Evolutionary conservation across 768 basidiomycete genomes (phyloP).

Genomic region (Rhizopogon vesiculosus): DNA sequence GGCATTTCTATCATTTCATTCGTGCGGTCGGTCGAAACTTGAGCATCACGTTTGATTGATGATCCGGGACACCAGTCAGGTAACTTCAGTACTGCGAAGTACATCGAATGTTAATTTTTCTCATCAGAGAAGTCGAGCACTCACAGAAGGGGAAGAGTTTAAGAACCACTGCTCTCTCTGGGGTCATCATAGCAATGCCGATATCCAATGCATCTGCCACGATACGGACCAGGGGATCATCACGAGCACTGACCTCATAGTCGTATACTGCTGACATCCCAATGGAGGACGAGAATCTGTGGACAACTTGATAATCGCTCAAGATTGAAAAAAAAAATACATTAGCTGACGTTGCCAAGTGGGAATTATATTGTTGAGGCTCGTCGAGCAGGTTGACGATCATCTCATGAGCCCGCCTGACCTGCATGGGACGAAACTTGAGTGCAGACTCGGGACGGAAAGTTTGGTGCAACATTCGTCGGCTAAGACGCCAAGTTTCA

Average conservation of each 20-base stretch:
- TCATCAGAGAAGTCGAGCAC: not conserved
- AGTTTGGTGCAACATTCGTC: constrained; percentile 3
- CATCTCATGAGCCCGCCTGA: not conserved
- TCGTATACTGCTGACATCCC: not conserved
- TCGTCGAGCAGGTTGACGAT: not conserved
- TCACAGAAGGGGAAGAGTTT: not conserved
- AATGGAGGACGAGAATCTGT: not conserved
- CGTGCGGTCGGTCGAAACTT: too few relatives aligned
- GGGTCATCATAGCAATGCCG: not conserved
- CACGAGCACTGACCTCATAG: not conserved
- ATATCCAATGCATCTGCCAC: not conserved
- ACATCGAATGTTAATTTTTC: not conserved
- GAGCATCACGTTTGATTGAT: too few relatives aligned
- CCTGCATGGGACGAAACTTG: constrained; percentile 1
- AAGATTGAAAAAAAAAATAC: not conserved
- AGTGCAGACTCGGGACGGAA: not conserved
- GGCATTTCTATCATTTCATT: too few relatives aligned
- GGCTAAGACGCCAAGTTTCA: constrained; percentile 19
- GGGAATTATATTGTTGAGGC: not conserved
- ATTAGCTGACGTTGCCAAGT: not conserved
- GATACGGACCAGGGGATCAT: not conserved
- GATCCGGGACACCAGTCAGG: constrained; percentile 1
- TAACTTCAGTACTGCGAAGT: not conserved
- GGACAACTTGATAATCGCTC: constrained; percentile 21
- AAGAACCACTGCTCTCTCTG: not conserved